Base-by-base conservation (phyloP, 208 protist genomes). In the Trypanosoma melophagium region DNA sequence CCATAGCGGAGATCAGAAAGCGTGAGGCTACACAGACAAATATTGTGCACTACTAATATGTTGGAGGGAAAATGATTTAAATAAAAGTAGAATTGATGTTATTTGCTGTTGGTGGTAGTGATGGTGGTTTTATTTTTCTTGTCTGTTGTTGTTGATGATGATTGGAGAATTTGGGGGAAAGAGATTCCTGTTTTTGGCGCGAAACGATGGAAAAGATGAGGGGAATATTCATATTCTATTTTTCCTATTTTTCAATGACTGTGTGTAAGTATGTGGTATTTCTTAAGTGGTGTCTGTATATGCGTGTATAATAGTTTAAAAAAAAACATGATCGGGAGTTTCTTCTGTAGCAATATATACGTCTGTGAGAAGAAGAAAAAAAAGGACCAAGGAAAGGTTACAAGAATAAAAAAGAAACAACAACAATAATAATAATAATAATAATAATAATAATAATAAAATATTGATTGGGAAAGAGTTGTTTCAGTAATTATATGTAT, bases 1-100 rank as follows among this genome's bases (percentile, higher is more conserved):
- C 87, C 2, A 67, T 93, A 24, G 84, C 74, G 7, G 83, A 92
- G 77, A 85, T 96, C 51, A 81, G 83, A 67, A 84, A 82, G 55
- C 80, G 74, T 5, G 78, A 77, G 31, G 67, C 74, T 16, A 75
- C 79, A 25, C 76, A 74, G 17, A 72, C 83, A 1, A 75, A 79
- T 14, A 59, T 95, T 16, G 71, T 83, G 72, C 79, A 78, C 7
- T 92, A 86, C 62, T 83, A 58, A 35, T 35, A 35, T 35, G 5
- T 35, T 1, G 1, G 28, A 35, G 28, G 28, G 28, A 5, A 69
- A 24, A 51, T 17, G 53, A 52, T 19, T 41, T 25, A n/a, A 28
- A 51, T 8, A 21, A n/a, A 17, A 38, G 22, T 58, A n/a, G 5
- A 14, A 0, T 24, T 9, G 17, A 58, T 41, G 13, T 12, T 16